Evolutionary conservation across 208 protist genomes (phyloP).

Genomic region (Wallacemonas sp.): DNA sequence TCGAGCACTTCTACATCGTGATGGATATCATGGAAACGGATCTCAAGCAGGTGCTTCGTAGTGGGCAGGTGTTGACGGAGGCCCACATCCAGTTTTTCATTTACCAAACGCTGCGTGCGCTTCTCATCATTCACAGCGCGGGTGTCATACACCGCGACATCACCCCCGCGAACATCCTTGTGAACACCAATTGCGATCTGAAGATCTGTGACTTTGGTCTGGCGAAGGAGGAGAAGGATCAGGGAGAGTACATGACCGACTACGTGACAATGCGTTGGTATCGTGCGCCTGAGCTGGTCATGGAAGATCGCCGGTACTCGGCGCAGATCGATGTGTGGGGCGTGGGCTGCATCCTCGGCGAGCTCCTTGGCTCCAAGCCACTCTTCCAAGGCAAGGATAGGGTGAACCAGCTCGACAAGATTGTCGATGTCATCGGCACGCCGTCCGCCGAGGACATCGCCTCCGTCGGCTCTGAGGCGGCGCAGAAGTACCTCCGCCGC

Average conservation of each 20-base stretch:
- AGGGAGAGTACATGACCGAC: conserved; percentile 92
- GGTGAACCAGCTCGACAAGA: conserved; percentile 90
- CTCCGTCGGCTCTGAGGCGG: conserved; percentile 67
- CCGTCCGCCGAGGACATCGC: conserved; percentile 84
- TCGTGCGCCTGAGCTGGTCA: conserved; percentile 92
- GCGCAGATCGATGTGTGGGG: conserved; percentile 91
- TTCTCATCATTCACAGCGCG: conserved; percentile 94
- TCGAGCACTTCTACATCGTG: conserved; percentile 93
- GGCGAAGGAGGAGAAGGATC: conserved; percentile 84
- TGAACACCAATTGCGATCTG: conserved; percentile 96
- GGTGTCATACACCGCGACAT: conserved; percentile 96
- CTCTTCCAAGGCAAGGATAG: conserved; percentile 90
- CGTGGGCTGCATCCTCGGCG: conserved; percentile 88
- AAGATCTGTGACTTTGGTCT: conserved; percentile 97
- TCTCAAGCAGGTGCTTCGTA: conserved; percentile 93
- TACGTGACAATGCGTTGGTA: conserved; percentile 96
- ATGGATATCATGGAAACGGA: conserved; percentile 97
- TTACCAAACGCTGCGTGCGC: conserved; percentile 94
- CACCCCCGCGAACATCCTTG: conserved; percentile 95
- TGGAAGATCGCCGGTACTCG: conserved; percentile 91
- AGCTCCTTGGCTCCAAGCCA: conserved; percentile 83
- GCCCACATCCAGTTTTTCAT: conserved; percentile 96
- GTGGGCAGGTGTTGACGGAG: conserved; percentile 88
- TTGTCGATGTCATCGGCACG: conserved; percentile 92
- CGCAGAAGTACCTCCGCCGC: conserved; percentile 88